Evolutionary conservation across 352 stramenopile species (phyloP), one percentile per base, ranked within the genome.

Genomic region (Plasmopara muralis): DNA sequence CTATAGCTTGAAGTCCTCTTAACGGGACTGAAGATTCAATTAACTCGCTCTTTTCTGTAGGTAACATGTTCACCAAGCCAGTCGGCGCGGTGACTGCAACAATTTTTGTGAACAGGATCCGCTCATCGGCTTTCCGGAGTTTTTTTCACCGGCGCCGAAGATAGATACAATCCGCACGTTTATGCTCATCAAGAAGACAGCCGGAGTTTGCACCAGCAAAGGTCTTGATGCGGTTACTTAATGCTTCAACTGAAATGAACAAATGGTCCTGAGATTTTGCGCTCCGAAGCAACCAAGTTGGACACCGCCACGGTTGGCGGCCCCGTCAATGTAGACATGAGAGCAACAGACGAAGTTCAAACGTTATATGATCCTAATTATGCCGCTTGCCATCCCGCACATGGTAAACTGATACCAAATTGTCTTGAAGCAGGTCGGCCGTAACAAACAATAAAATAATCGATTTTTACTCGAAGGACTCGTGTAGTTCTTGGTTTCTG

Each of bases 391-490:
- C 6, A n/a, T 65, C 50, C 4, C 43, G 16, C 0, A 58, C 38
- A 35, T 57, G 52, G 0, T 35, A n/a, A 5, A 60, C 14, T 14
- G 28, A 47, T 9, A 30, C 42, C 0, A 64, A 16, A 12, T 64
- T 39, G 5, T 60, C 35, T 12, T 60, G 34, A 6, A 60, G 16
- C 2, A 64, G 33, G 28, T 57, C 47, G 0, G 53, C 40, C 16
- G 51, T 57, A 2, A 64, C 15, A 44, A 57, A 34, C 57, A 60
- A 14, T 57, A 60, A 8, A 60, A 40, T 6, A 56, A 14, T 4
- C 57, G 35, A 15, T 49, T 57, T 10, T 51, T 51, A 0, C 51
- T 43, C 2, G 12, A 46, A 1, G 52, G 52, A 12, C 43, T 46
- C 0, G 52, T 61, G 16, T 35, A 65, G 5, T 64, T 47, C 8